A percentile compares a stretch with the other conserved stretches of the same genome.
Evolutionary conservation across 805 yeast species (phyloP).

Genomic region (Zygotorulaspora chibaensis): DNA sequence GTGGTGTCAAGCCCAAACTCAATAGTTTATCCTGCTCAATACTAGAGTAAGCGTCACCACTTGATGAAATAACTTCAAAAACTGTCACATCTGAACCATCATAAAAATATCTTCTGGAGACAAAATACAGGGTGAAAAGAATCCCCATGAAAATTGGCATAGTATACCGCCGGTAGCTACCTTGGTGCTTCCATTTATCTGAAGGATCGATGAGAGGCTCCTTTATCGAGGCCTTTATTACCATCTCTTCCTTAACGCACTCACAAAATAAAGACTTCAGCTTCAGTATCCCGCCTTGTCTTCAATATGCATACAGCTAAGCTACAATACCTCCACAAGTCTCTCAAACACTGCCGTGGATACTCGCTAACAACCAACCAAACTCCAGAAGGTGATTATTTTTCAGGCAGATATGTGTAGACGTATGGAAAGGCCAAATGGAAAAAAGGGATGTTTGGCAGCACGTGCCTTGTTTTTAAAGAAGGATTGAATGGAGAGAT

Average conservation of each 20-base stretch:
- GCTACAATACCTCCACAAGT: too few species aligned
- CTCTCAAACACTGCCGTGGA: too few species aligned
- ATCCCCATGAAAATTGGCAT: background rate
- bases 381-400: background rate
- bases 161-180: background rate
- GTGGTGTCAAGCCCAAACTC: slow-evolving; percentile 40
- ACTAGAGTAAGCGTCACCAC: background rate
- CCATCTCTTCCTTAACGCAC: background rate
- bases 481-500: background rate
- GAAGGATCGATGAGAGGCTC: background rate
- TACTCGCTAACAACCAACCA: too few species aligned
- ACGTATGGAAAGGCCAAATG: background rate
- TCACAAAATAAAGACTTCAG: background rate
- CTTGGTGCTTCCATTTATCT: background rate
- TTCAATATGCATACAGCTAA: too few species aligned
- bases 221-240: background rate
- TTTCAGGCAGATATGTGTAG: background rate
- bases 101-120: background rate
- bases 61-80: background rate
- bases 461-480: background rate
- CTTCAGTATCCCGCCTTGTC: background rate
- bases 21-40: slow-evolving; percentile 27
- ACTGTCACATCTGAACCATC: background rate
- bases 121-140: background rate
- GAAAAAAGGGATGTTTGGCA: background rate